Base-by-base conservation (phyloP, 495 filamentous ascomycete species). In the Penicillium argentinense region DNA sequence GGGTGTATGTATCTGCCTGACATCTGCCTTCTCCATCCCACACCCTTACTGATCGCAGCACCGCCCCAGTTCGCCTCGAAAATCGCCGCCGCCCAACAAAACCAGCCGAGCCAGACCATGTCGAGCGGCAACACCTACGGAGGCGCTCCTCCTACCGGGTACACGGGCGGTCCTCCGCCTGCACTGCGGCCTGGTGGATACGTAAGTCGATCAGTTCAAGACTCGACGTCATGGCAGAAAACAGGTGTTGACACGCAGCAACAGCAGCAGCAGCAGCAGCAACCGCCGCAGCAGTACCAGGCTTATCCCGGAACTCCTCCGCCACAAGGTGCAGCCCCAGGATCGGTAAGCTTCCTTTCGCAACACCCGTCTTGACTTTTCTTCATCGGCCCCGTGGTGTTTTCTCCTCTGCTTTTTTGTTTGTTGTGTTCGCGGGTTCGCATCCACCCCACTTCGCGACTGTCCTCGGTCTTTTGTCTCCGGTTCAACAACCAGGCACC, bases 51-150 rank as follows among this genome's bases (percentile, higher is more conserved):
- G n/a, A n/a, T n/a, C n/a, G n/a, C n/a, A 24, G 1, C 47, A 55
- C 42, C 38, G 26, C 24, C 42, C 12, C 48, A 75, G 72, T 72
- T 75, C 50, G 72, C 72, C 22, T 68, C 69, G 27, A 75, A 75
- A 55, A 63, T 75, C 49, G 67, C 70, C 32, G 63, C 62, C 29
- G 57, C 58, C 40, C 68, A 72, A 48, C 62, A 59, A 19, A 55
- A 43, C 29, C 42, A 47, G 6, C 57, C 50, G n/a, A 59, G 42
- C 26, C 49, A 49, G 32, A 57, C 45, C 14, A 34, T 56, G 46
- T 34, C 51, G 29, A 55, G 42, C 22, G 53, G 59, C 3, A 64
- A 65, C 28, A 58, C 59, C 9, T 71, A 73, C 38, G 60, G 56
- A 32, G 70, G 67, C 21, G 67, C 66, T 26, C 63, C 69, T 47